Evolutionary conservation across 2,329 filamentous ascomycete genomes (phyloP), one percentile per base, ranked within the genome.

Genomic region (Penicillium brasilianum): DNA sequence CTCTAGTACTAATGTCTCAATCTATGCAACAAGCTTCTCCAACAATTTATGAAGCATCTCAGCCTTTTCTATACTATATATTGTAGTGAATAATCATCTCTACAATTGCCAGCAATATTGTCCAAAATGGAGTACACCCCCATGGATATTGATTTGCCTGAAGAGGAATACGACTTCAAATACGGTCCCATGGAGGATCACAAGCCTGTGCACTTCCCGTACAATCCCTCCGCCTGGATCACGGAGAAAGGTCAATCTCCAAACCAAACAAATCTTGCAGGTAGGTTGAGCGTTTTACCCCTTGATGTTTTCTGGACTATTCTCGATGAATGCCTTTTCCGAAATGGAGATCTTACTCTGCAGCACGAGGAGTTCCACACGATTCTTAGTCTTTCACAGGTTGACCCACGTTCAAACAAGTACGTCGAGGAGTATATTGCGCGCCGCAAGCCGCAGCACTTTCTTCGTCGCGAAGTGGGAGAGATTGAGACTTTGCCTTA

Each of bases 301-400:
- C 34, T 57, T 5, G 64, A 66, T 11, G 18, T 65, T 13, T 28
- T 63, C 4, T 59, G 48, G 30, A 49, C 57, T 7, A 56, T 66
- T 6, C 41, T 66, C 16, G 62, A 60, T 10, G 25, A 56, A 2
- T 13, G 60, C 2, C 39, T 63, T 3, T 44, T 55, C 11, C 48
- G 34, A 11, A 11, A 41, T 18, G 52, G 11, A 11, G 10, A 28
- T n/a, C 11, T 46, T 2, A 37, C 39, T 22, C 28, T 65, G 37
- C 50, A 52, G n/a, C 64, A 66, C 37, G 18, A 55, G 14, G 20
- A 18, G 10, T 43, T 66, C 16, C 55, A 58, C 18, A 32, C 56
- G 20, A 46, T 66, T 4, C 28, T 25, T 10, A 46, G 37, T 7
- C 36, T 60, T 13, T 39, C 44, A 14, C 8, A 49, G 14, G 44